Evolutionary conservation across 768 basidiomycete genomes (phyloP), one percentile per base, ranked within the genome.

Genomic region (Mycena belliarum): DNA sequence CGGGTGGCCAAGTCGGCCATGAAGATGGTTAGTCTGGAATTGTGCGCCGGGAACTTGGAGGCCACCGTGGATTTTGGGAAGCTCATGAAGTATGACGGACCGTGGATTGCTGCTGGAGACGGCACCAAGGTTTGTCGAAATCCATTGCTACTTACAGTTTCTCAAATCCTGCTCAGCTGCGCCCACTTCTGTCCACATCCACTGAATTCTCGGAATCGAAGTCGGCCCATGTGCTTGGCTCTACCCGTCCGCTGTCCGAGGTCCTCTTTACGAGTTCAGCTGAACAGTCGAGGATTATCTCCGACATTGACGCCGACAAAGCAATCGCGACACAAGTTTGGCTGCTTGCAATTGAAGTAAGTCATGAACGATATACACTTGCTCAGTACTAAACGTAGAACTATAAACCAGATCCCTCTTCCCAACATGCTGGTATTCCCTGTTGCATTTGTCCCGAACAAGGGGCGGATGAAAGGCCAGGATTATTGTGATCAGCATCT

Each of bases 291-390:
- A 18, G 20, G 16, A 52, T 42, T 21, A 52, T 43, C 25, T 41
- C 50, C 11, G 40, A 52, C 0, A 52, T 52, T 42, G 50, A 52
- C 26, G 38, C 40, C n/a, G 23, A 38, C 0, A 42, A 52, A 20
- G 50, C 50, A 3, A 52, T 52, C 18, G 40, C 50, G 8, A 52
- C 50, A 12, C 50, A 52, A 26, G 50, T 52, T 21, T 52, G 50
- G 50, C 40, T 52, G 4, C 38, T 52, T 10, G 50, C 50, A 10
- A 49, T 49, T 24, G 24, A 4, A 18, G 48, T 49, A 3, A 25
- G 43, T 25, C 26, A 4, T 26, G 6, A 25, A 3, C 2, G 5
- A 2, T 26, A 6, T 15, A 44, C 14, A n/a, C 8, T 25, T 6
- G 8, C 23, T 20, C 3, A 7, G 4, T 4, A 20, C 43, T 44